Evolutionary conservation across 345 rosid species (phyloP).

Genomic region (Lenwebbia sp.): DNA sequence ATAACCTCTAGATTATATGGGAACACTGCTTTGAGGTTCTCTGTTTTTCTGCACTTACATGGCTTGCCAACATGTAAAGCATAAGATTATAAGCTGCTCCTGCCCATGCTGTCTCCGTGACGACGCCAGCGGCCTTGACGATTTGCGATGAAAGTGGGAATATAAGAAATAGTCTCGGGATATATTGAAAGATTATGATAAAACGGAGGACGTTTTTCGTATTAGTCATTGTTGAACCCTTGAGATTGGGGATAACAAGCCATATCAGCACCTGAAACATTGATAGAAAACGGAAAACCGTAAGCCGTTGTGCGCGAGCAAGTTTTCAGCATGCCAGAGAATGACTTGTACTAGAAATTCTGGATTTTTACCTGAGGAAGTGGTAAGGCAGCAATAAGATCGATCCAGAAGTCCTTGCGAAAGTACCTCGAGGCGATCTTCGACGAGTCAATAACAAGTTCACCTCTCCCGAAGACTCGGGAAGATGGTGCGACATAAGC

Average conservation of each 20-base stretch:
- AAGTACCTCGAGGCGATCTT: conserved; percentile 59
- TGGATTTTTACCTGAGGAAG: conserved; percentile 54
- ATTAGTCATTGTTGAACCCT: conserved; percentile 70
- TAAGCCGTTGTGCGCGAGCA: not conserved
- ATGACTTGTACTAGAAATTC: not conserved
- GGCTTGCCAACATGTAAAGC: conserved; percentile 95
- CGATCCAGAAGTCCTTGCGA: conserved; percentile 50
- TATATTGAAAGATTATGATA: conserved; percentile 74
- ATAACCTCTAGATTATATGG: not conserved
- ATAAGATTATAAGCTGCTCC: conserved; percentile 92
- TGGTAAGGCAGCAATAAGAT: conserved; percentile 70
- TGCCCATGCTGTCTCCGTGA: conserved; percentile 92
- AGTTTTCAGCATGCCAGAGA: not conserved
- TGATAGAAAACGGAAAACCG: not conserved
- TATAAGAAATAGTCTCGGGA: conserved; percentile 61
- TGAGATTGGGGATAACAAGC: conserved; percentile 61
- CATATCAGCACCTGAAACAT: conserved; percentile 64
- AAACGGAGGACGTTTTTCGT: conserved; percentile 78
- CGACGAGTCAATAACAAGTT: conserved; percentile 59
- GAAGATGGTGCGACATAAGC: conserved; percentile 87
- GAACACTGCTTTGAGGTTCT: not conserved
- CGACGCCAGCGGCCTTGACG: conserved; percentile 75
- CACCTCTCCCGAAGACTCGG: conserved; percentile 87
- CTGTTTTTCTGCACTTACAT: conserved; percentile 36
- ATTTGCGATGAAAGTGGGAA: conserved; percentile 75